Evolutionary conservation across 495 filamentous ascomycete species (phyloP), one percentile per base, ranked within the genome.

Genomic region (Cenococcum geophilum): DNA sequence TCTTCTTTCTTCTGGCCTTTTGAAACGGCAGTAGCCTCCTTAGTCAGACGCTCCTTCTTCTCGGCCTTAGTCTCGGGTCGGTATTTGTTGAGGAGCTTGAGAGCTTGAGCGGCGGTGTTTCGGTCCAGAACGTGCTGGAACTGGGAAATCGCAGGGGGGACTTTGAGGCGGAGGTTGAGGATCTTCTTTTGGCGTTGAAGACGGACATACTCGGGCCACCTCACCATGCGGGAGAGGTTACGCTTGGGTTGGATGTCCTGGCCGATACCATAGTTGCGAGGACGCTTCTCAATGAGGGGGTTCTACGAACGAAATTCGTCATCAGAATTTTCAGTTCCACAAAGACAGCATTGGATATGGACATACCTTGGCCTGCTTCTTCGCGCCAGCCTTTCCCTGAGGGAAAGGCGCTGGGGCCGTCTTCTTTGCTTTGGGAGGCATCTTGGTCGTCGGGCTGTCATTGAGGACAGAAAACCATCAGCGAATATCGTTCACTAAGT

Each of bases 1-100:
- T 97, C 93, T 83, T 97, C 95, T 89, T 97, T 97, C 87, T 97
- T 97, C 87, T 97, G 95, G 77, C 95, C 95, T 76, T 97, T 91
- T 74, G 88, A 82, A 74, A 97, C 85, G 68, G 92, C 95, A 67
- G 90, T 96, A 62, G 95, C 95, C 84, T 99, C 95, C 84, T 95
- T 90, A 76, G 86, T 84, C 67, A 99, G 80, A 79, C 95, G 89
- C 82, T 99, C 95, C 86, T 97, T 99, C 89, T 99, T 99, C 87
- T 97, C 93, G 65, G 83, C 79, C 85, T 97, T 97, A 76, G 89
- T 95, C 86, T 99, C 95, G 62, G 95, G 95, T 67, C 91, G 90
- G 86, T 97, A 97, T 83, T 99, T 97, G 88, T 93, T 91, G 72
- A 97, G 88, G 73, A 99, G 88, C 83, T 96, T 96, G 86, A 99